Conservation (phyloP, 2,329 filamentous ascomycete genomes). For the Diaporthe ilicicola region DNA sequence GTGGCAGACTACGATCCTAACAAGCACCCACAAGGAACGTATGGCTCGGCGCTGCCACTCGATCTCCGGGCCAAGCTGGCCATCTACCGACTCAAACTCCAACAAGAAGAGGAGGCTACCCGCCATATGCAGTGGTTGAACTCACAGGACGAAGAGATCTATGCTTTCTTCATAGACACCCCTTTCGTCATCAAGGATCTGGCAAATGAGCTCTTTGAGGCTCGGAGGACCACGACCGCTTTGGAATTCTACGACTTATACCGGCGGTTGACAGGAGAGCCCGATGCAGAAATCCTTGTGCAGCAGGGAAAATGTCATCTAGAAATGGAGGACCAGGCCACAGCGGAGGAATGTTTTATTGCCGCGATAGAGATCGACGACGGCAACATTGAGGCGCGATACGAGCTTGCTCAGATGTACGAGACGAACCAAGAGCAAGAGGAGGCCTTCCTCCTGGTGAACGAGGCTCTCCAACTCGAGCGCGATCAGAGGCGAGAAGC, state of each 20-base stretch:
- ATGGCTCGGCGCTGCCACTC: conserved; percentile 78
- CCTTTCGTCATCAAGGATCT: conserved; percentile 81
- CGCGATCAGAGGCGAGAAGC: conserved; percentile 47
- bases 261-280: conserved; percentile 54
- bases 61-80: conserved; percentile 88
- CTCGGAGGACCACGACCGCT: conserved; percentile 49
- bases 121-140: conserved; percentile 78
- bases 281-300: conserved; percentile 61
- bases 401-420: conserved; percentile 85
- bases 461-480: conserved; percentile 75
- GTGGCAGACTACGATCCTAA: conserved; percentile 68
- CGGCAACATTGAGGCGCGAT: conserved; percentile 77
- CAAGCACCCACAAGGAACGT: conserved; percentile 63
- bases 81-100: conserved; percentile 79
- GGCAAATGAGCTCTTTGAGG: conserved; percentile 56
- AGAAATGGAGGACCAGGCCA: conserved; percentile 66
- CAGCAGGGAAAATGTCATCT: conserved; percentile 75
- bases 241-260: conserved; percentile 66
- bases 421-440: conserved; percentile 77
- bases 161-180: conserved; percentile 68
- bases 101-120: conserved; percentile 75
- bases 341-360: conserved; percentile 81
- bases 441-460: conserved; percentile 79
- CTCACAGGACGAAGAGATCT: conserved; percentile 62
- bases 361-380: conserved; percentile 77